phyloP scores from a whole-genome alignment of 805 yeast genomes.

The Saccharomyces kudriavzevii region DNA sequence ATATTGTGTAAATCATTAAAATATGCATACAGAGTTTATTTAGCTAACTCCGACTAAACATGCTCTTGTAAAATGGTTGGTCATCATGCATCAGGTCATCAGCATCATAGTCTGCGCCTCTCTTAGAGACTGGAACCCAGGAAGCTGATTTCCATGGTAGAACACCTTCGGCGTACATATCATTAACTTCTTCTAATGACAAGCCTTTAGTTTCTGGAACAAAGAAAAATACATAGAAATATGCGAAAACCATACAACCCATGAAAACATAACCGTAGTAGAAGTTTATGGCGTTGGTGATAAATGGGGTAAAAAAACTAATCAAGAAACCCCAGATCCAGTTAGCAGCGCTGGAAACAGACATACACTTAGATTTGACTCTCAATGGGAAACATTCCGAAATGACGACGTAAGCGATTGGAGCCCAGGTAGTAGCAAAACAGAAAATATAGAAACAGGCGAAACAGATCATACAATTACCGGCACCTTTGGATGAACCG shows the following conservation, averaged over 20 bases:
- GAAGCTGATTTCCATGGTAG: constrained; percentile 37
- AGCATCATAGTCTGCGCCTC: constrained; percentile 15
- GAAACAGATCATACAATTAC: constrained; percentile 62
- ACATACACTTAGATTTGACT: constrained; percentile 52
- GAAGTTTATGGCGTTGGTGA: constrained; percentile 56
- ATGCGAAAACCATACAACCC: constrained; percentile 46
- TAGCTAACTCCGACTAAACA: constrained; percentile 6
- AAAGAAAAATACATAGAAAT: constrained; percentile 60
- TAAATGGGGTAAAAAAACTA: constrained; percentile 62
- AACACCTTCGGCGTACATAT: constrained; percentile 37
- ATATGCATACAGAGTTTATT: neutral
- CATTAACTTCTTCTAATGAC: constrained; percentile 72
- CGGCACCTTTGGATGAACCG: constrained; percentile 40
- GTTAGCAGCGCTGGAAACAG: constrained; percentile 55
- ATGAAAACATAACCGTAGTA: constrained; percentile 56
- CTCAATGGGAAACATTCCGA: constrained; percentile 69
- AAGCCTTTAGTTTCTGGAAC: constrained; percentile 74
- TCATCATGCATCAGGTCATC: constrained; percentile 17
- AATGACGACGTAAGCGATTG: constrained; percentile 54
- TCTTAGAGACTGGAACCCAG: constrained; percentile 42
- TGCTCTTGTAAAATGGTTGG: constrained; percentile 17
- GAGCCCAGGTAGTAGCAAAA: constrained; percentile 75
- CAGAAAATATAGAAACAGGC: constrained; percentile 64
- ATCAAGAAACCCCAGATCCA: constrained; percentile 66
- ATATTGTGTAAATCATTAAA: neutral